A percentile compares a stretch with the other conserved stretches of the same genome.
These are phyloP conservation scores for Colletotrichum sp. DNA, from an alignment of 2,329 filamentous ascomycete genomes.

Conservation along the genomic window DNA sequence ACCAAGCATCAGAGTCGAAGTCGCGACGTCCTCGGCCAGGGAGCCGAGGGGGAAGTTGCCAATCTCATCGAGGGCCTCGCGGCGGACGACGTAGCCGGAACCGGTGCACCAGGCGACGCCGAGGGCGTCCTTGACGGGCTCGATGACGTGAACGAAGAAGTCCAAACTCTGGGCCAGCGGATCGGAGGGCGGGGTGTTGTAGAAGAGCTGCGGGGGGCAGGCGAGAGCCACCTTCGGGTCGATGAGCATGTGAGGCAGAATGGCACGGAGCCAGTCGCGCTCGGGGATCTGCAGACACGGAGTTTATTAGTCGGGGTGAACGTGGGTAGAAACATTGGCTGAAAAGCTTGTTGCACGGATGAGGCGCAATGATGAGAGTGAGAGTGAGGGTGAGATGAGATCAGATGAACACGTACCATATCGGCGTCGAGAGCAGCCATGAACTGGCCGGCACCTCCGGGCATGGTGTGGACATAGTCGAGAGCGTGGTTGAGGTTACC, in stretches of 20 bases:
- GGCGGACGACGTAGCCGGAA: slow-evolving; percentile 64
- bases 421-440: slow-evolving; percentile 71
- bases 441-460: slow-evolving; percentile 60
- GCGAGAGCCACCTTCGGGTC: slow-evolving; percentile 63
- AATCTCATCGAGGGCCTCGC: slow-evolving; percentile 64
- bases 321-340: not conserved
- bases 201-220: slow-evolving; percentile 68
- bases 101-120: slow-evolving; percentile 69
- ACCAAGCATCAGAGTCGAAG: slow-evolving; percentile 62
- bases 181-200: slow-evolving; percentile 64
- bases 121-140: slow-evolving; percentile 54
- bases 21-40: slow-evolving; percentile 65
- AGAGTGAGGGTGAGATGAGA: not conserved
- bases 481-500: slow-evolving; percentile 68
- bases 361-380: not conserved
- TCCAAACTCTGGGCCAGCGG: slow-evolving; percentile 63
- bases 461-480: slow-evolving; percentile 52
- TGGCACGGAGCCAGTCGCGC: slow-evolving; percentile 61
- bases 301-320: not conserved
- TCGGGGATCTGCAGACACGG: slow-evolving; percentile 56
- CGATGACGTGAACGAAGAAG: slow-evolving; percentile 60
- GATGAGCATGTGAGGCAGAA: slow-evolving; percentile 63
- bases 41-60: slow-evolving; percentile 66
- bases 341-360: slow-evolving; percentile 1
- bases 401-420: slow-evolving; percentile 48